A percentile compares a stretch with the other conserved stretches of the same genome.
Conservation (phyloP, 495 filamentous ascomycete species). For the Filosporella fistucella region DNA sequence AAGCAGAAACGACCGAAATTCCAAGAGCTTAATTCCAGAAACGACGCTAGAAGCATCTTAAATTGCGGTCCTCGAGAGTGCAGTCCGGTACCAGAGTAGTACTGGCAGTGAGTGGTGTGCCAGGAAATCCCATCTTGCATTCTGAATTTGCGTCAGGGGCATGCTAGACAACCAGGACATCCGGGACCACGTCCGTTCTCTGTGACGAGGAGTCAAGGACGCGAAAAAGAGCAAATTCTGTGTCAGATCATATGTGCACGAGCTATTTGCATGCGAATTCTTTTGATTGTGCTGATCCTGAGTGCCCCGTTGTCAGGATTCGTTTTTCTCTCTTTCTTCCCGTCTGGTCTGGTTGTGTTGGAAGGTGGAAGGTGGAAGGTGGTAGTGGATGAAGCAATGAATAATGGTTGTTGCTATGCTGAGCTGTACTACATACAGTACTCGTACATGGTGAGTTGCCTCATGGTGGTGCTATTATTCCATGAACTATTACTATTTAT, state of each 20-base stretch:
- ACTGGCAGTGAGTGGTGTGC: background rate
- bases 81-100: no score
- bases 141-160: background rate
- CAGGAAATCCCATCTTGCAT: background rate
- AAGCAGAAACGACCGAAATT: background rate
- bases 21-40: background rate
- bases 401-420: background rate
- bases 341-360: no score
- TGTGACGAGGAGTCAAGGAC: background rate
- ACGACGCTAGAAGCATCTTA: constrained; percentile 1
- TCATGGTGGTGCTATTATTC: background rate
- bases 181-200: background rate
- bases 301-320: background rate
- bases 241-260: no score
- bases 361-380: no score
- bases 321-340: no score
- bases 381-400: background rate
- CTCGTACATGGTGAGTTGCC: background rate
- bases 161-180: background rate
- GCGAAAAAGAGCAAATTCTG: no score
- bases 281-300: background rate
- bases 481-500: background rate
- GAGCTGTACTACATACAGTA: background rate
- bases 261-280: background rate
- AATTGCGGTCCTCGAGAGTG: background rate